Base-by-base conservation (phyloP, 805 yeast species). In the Saturnispora galanensis region DNA sequence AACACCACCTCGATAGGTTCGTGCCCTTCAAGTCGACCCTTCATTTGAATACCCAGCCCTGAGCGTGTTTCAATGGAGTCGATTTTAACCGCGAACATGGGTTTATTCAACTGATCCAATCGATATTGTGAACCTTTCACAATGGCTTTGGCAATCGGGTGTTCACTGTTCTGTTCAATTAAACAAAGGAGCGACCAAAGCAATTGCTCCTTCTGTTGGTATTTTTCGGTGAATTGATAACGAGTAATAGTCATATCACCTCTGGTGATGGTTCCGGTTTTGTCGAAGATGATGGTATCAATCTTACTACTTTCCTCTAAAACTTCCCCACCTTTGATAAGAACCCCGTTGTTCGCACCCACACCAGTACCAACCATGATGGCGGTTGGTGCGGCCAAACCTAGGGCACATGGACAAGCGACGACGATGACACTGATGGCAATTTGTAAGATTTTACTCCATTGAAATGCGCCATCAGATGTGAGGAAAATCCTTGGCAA, bases 341-440 rank as follows among this genome's bases (percentile, higher is more conserved):
- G 68, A 5, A 93, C 83, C 15, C 98, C 97, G 60, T 86, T 71
- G 11, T 75, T 63, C 0, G 98, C 97, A 35, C 96, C 97, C 17
- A 87, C 82, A 35, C 98, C 98, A 2, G 97, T 90, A 8, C 97
- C 98, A 2, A 93, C 98, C 97, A 94, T 93, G 10, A 93, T 86
- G 0, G 97, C 97, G 1, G 98, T 94, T 1, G 99, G 99, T 0
- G 97, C 95, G 3, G 97, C 97, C 41, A 93, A 70, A 3, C 98
- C 99, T 18, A 93, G 66, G 0, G 98, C 97, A 71, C 98, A 93
- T 0, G 99, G 99, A 64, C 99, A 93, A 1, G 98, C 98, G 41
- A 93, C 97, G 10, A 93, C 96, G 51, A 94, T 76, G 5, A 93
- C 98, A 6, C 95, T 80, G 26, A 93, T 90, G 5, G 95, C 81